Evolutionary conservation across 1,139 yeast species (phyloP), one percentile per base, ranked within the genome.

Genomic region (Yamadazyma jaroonii): DNA sequence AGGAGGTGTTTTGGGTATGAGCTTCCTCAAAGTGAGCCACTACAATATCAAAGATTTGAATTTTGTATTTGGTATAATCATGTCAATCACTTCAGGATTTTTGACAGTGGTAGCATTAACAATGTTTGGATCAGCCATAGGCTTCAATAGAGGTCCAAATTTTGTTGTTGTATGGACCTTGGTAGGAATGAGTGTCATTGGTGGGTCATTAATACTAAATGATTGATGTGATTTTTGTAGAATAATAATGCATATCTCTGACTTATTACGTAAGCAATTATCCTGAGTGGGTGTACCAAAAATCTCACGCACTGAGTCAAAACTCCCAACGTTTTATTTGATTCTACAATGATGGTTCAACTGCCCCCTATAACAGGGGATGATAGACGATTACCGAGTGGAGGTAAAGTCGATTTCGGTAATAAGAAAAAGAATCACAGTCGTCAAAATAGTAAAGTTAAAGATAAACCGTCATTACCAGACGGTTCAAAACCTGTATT

Each of bases 71-170:
- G 95, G 94, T 0, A 48, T 74, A 0, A 61, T 87, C 15, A 73
- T 90, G 56, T 77, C 88, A 9, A 57, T 84, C 2, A 88, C 97
- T 1, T 75, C 94, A 31, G 97, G 97, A 1, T 90, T 90, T 53
- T 65, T 90, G 49, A 69, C 85, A 0, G 84, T 84, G 17, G 84
- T 90, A 38, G 86, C 90, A 0, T 61, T 89, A 32, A 90, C 90
- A 46, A 86, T 90, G 95, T 84, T 86, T 57, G 84, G 88, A 0
- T 76, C 87, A 24, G 83, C 92, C 1, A 77, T 84, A 13, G 67
- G 77, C 1, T 84, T 82, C 59, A 87, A 89, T 9, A 31, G 50
- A 15, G 62, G 68, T 29, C 73, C 74, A 41, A 75, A 72, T 34
- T 62, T 58, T 31, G 81, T 77, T 2, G 58, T 80, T 43, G 45